Conservation (phyloP, 225 moss, liverwort and hornwort species). For the Physcomitrium patens region DNA sequence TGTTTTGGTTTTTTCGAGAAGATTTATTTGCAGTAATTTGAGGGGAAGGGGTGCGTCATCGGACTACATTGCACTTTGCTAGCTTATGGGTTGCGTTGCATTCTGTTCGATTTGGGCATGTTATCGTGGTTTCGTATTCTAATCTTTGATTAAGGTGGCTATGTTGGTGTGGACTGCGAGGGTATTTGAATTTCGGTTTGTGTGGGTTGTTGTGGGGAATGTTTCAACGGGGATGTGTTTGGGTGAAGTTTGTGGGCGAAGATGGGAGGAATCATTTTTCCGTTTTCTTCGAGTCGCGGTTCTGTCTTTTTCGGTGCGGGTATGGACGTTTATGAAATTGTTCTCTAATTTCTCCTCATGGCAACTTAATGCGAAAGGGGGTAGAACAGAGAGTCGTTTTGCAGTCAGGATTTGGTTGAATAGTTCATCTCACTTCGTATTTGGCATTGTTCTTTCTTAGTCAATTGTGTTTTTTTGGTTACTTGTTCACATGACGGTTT, state of each 20-base stretch:
- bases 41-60: too few relatives aligned
- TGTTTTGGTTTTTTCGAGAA: neutral
- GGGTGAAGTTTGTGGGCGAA: neutral
- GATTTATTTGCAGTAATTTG: neutral
- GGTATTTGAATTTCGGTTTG: neutral
- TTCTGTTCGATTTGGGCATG: neutral
- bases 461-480: neutral
- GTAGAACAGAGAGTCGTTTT: neutral
- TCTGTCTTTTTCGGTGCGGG: neutral
- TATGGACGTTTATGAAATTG: neutral
- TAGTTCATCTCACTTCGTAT: neutral
- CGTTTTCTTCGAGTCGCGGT: neutral
- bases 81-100: neutral
- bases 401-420: constrained; percentile 33
- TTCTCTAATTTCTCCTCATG: neutral
- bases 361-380: neutral
- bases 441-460: neutral
- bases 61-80: neutral
- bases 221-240: constrained; percentile 5
- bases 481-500: constrained; percentile 17
- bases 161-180: neutral
- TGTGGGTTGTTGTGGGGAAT: neutral
- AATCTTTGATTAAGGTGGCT: neutral
- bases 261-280: neutral
- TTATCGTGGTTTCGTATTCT: neutral